Base-by-base conservation (phyloP, 2,329 filamentous ascomycete genomes). In the Lasiodiplodia citricola region DNA sequence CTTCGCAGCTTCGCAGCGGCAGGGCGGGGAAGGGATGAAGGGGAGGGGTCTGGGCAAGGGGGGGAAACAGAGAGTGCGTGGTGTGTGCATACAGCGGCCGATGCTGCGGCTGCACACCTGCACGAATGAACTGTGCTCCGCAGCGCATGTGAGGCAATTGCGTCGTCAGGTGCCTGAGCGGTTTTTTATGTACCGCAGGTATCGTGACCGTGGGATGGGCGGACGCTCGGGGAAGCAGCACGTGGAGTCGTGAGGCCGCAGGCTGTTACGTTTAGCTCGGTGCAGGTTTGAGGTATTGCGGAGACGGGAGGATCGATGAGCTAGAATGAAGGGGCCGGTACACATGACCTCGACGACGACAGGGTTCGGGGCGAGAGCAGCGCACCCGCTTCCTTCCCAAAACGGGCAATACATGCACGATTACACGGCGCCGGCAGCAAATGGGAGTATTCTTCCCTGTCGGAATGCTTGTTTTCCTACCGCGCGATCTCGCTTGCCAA, bases 321-420 rank as follows among this genome's bases (percentile, higher is more conserved):
- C 44, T 14, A 28, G 47, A 31, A 37, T 35, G 60, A 64, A 57
- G 55, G 55, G 44, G 18, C 41, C 41, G 58, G 58, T 18, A 63
- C 58, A 37, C 58, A 63, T 63, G 58, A 63, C 50, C 58, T 35
- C 44, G 21, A 18, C 13, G 5, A 35, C 47, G 58, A 31, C 60
- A 60, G 56, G 56, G 56, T 41, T 37, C 56, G 56, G 41, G 56
- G 54, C 57, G 21, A 28, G 41, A 47, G 37, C 23, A 62, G 37
- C 44, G 57, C 57, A 23, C 58, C 58, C 25, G 54, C 7, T 47
- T n/a, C 38, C 60, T 50, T 64, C 47, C 58, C 60, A 23, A 64
- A 64, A 35, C 28, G 5, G 31, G 60, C 60, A 64, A 64, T 51
- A 52, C 60, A 50, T 47, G 44, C 44, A 47, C 31, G n/a, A 64